Evolutionary conservation across 768 basidiomycete species (phyloP).

Genomic region (Leccinum barrowsii): DNA sequence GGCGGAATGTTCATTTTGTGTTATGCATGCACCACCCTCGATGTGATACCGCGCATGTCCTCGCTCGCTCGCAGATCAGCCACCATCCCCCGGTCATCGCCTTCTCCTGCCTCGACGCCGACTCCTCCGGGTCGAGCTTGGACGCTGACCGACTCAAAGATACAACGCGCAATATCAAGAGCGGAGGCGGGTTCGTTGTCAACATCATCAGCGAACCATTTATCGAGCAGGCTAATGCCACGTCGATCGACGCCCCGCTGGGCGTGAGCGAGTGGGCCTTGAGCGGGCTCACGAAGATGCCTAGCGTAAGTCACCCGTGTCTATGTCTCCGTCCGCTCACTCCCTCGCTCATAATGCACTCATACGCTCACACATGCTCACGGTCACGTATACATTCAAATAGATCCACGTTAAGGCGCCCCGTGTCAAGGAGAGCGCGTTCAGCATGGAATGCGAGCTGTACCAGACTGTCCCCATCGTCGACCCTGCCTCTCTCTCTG

Average conservation of each 20-base stretch:
- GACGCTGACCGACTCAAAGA: slow-evolving; percentile 32
- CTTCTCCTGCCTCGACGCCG: slow-evolving; percentile 23
- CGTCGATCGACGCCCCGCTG: slow-evolving; percentile 36
- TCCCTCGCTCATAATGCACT: background rate
- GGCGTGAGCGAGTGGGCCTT: slow-evolving; percentile 39
- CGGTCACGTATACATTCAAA: background rate
- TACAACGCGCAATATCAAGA: slow-evolving; percentile 21
- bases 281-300: slow-evolving; percentile 27
- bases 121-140: background rate
- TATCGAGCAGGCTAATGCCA: slow-evolving; percentile 36
- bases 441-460: slow-evolving; percentile 46
- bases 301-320: slow-evolving; percentile 11
- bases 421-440: slow-evolving; percentile 30
- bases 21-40: background rate
- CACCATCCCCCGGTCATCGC: slow-evolving; percentile 36
- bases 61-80: slow-evolving; percentile 12
- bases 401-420: slow-evolving; percentile 22
- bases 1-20: background rate
- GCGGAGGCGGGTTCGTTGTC: background rate
- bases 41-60: too few relatives aligned
- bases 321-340: too few relatives aligned
- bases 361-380: slow-evolving; percentile 24
- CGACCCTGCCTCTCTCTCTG: background rate
- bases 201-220: slow-evolving; percentile 52
- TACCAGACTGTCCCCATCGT: slow-evolving; percentile 18